Evolutionary conservation across 192 early-diverging fungal species (phyloP), one percentile per base, ranked within the genome.

Genomic region (Backusella tuberculispora): DNA sequence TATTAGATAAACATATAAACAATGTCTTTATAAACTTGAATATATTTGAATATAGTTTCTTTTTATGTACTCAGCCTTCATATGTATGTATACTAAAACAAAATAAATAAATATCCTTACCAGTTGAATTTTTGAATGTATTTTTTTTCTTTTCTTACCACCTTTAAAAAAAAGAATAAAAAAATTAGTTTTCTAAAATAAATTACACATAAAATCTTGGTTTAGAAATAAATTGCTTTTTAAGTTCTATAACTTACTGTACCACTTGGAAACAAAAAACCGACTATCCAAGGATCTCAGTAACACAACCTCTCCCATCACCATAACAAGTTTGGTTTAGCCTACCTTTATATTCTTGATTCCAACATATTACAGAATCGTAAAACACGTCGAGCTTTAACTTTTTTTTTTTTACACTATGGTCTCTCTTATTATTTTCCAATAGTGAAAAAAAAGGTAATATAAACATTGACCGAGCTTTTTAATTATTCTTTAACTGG

Each of bases 191-290:
- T 10, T 9, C 47, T 50, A 14, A n/a, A 7, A 48, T 17, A n/a
- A n/a, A n/a, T n/a, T n/a, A n/a, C n/a, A n/a, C n/a, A n/a, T n/a
- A 6, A 19, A 2, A 24, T 24, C 53, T 56, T 12, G 21, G 53
- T 60, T 34, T 60, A 60, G 53, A 24, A 60, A 60, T 24, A 60
- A 60, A 24, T 60, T 60, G 53, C 53, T 60, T 60, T 60, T 60
- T 60, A 21, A 24, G 53, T 60, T 26, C 13, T 60, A 13, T 60
- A 8, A 26, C 13, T 26, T 60, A 5, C 26, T 60, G 53, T 60
- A 26, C 26, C 26, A 24, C 53, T 9, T 12, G 21, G 21, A 60
- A 60, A 60, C 53, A 60, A n/a, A 60, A 34, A 60, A 60, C 21
- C 53, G 21, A 26, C 21, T 26, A 26, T 8, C 53, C 53, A 19